Percentiles rank a stretch among this genome's conserved stretches.
phyloP scores from a whole-genome alignment of 176 grass and related monocot genomes.

The sorghum (Sorghum bicolor) region Sorghum_bicolor_NCBIv3 NC_012870.2:73086501-73087000 shows the following conservation, averaged over 20 bases:
- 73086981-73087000: slow-evolving; percentile 15
- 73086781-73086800: background rate
- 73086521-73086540: slow-evolving; percentile 39
- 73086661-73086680: background rate
- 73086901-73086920: slow-evolving; percentile 18
- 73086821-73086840: slow-evolving; percentile 14
- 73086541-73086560: slow-evolving; percentile 58
- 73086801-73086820: background rate
- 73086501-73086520: slow-evolving; percentile 44
- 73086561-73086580: slow-evolving; percentile 1
- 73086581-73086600: slow-evolving; percentile 8
- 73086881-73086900: background rate
- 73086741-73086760: background rate
- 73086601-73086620: slow-evolving; percentile 7
- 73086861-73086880: background rate
- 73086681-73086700: background rate
- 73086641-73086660: background rate
- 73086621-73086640: background rate
- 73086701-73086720: background rate
- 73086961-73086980: slow-evolving; percentile 14
- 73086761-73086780: background rate
- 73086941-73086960: slow-evolving; percentile 9
- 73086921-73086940: background rate
- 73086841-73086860: background rate
- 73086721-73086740: background rate